Evolutionary conservation across 2,329 filamentous ascomycete genomes (phyloP).

Genomic region (Calonectria pseudoturangicola): DNA sequence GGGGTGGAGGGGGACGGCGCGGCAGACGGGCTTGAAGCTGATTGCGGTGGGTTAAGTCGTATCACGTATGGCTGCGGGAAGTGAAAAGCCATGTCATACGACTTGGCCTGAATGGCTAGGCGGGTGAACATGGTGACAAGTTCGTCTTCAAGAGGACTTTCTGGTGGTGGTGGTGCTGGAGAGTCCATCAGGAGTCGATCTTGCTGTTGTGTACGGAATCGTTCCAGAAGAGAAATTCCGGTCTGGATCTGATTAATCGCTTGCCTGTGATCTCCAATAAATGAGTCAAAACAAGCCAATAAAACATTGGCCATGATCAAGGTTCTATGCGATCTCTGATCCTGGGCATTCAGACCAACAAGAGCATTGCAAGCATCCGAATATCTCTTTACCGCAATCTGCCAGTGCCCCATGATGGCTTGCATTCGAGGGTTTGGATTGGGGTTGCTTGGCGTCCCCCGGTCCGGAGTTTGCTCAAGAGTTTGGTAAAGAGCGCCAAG

Average conservation of each 20-base stretch:
- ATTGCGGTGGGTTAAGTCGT: conserved; percentile 57
- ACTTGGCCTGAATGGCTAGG: conserved; percentile 79
- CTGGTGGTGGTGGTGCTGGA: conserved; percentile 48
- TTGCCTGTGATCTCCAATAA: conserved; percentile 77
- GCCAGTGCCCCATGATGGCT: conserved; percentile 70
- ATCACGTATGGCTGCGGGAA: conserved; percentile 78
- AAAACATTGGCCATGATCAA: conserved; percentile 79
- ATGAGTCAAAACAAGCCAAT: conserved; percentile 81
- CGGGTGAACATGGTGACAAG: conserved; percentile 78
- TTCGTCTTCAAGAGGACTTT: conserved; percentile 74
- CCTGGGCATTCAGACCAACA: conserved; percentile 64
- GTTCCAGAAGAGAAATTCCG: conserved; percentile 73
- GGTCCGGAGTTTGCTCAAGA: conserved; percentile 74
- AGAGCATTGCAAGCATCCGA: conserved; percentile 73
- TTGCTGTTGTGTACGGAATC: conserved; percentile 68
- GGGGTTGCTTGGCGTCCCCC: conserved; percentile 60
- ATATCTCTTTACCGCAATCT: conserved; percentile 77
- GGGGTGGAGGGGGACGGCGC: conserved; percentile 37
- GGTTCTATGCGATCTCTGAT: conserved; percentile 68
- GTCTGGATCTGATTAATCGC: conserved; percentile 78
- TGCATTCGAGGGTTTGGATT: conserved; percentile 51
- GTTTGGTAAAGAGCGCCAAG: conserved; percentile 81
- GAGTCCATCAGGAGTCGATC: conserved; percentile 47
- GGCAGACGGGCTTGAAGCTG: conserved; percentile 65
- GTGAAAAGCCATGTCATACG: conserved; percentile 81